Conservation (phyloP, 148 eudicot species). For the Rhododendron kiyosumense region DNA sequence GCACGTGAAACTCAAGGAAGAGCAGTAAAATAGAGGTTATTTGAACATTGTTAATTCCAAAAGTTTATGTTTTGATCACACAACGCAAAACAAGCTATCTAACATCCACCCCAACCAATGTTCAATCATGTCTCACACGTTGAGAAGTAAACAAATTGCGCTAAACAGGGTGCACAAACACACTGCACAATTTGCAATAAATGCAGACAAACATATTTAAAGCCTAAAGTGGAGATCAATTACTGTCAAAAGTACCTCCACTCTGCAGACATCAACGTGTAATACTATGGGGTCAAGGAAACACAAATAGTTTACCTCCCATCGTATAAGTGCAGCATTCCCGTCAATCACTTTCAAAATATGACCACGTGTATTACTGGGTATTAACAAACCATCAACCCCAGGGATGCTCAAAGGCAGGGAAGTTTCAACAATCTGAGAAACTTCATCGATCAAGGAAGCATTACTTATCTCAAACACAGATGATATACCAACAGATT, state of each 20-base stretch:
- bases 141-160: background rate
- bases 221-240: background rate
- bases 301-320: conserved; percentile 65
- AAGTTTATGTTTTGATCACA: background rate
- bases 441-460: conserved; percentile 35
- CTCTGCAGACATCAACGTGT: background rate
- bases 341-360: conserved; percentile 60
- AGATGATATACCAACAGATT: conserved; percentile 78
- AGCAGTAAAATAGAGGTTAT: background rate
- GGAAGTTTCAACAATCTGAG: conserved; percentile 58
- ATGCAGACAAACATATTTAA: background rate
- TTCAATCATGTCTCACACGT: background rate
- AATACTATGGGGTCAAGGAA: background rate
- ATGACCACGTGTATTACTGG: conserved; percentile 70
- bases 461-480: conserved; percentile 50
- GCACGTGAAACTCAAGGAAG: background rate
- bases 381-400: conserved; percentile 71
- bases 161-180: background rate
- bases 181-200: background rate
- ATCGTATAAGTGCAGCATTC: conserved; percentile 70
- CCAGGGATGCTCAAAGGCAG: conserved; percentile 62
- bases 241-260: background rate
- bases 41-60: background rate
- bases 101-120: background rate
- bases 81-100: background rate